Base-by-base conservation (phyloP, 1,139 yeast species). In the Debaryomycetaceae sp. region DNA sequence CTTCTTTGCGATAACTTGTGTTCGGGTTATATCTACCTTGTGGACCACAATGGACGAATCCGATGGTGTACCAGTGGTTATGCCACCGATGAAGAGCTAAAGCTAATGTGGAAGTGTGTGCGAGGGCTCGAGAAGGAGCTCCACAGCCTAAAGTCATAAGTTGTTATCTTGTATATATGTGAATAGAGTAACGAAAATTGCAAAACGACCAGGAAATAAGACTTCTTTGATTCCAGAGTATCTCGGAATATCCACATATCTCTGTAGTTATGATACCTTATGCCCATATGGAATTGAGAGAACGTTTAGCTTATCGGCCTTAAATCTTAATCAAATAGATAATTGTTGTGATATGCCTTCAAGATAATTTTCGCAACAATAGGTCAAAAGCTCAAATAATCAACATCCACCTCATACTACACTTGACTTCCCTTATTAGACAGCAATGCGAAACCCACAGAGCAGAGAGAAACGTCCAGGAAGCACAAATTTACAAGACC, bases 41-140 rank as follows among this genome's bases (percentile, higher is more conserved):
- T 93, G 34, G 99, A 93, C 57, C 71, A 72, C 14, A 70, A 81
- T 13, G 85, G 87, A 43, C 83, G 78, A 55, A 83, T 93, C 41
- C 74, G 99, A 56, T 93, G 98, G 98, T 93, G 91, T 13, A 88
- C 91, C 1, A 81, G 95, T 58, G 99, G 99, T 1, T 78, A 76
- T 42, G 85, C 96, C 3, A 72, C 74, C 14, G 81, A 77, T 8
- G 75, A 76, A 34, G 98, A 91, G 53, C 66, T 71, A 41, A 66
- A 69, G n/a, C 66, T 79, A 31, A 63, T 87, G 53, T 84, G 90
- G 88, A 83, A 78, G 54, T 78, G 85, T 43, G 82, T 86, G 0
- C 67, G 69, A 38, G 85, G 85, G 1, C 59, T 79, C 37, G 72
- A 70, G 42, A 66, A 58, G 46, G 76, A 71, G 47, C 43, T 63